phyloP scores from a whole-genome alignment of 257 asterid genomes.

The Penstemon eatonii region DNA sequence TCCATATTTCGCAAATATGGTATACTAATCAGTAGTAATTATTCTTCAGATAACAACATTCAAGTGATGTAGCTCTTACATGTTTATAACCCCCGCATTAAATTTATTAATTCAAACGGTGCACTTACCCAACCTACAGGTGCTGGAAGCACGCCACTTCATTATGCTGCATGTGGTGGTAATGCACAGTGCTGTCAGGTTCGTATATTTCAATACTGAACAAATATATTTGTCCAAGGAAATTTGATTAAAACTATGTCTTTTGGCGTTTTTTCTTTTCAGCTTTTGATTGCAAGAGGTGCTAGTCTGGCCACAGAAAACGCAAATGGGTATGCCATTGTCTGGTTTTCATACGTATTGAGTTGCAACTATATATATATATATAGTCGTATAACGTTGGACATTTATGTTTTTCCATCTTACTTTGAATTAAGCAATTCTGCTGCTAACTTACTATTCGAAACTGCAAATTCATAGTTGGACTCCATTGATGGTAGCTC shows the following conservation, averaged over 20 bases:
- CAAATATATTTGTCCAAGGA: background rate
- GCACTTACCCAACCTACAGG: constrained; percentile 42
- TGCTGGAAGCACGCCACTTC: constrained; percentile 90
- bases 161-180: constrained; percentile 95
- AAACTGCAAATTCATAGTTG: constrained; percentile 46
- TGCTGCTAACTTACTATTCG: constrained; percentile 13
- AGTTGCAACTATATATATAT: background rate
- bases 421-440: background rate
- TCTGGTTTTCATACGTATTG: constrained; percentile 14
- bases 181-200: constrained; percentile 90
- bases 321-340: constrained; percentile 60
- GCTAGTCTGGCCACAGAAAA: constrained; percentile 68
- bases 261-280: constrained; percentile 38
- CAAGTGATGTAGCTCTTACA: background rate
- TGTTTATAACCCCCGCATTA: background rate
- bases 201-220: constrained; percentile 27
- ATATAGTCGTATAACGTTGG: background rate
- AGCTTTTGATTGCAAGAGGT: constrained; percentile 77
- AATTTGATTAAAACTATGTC: constrained; percentile 3
- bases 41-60: background rate
- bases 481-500: constrained; percentile 88
- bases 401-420: constrained; percentile 6
- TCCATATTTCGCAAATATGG: no score
- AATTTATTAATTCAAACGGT: constrained; percentile 4
- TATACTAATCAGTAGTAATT: background rate